Evolutionary conservation across 331 rosid species (phyloP).

Genomic region (Acacia concinna): DNA sequence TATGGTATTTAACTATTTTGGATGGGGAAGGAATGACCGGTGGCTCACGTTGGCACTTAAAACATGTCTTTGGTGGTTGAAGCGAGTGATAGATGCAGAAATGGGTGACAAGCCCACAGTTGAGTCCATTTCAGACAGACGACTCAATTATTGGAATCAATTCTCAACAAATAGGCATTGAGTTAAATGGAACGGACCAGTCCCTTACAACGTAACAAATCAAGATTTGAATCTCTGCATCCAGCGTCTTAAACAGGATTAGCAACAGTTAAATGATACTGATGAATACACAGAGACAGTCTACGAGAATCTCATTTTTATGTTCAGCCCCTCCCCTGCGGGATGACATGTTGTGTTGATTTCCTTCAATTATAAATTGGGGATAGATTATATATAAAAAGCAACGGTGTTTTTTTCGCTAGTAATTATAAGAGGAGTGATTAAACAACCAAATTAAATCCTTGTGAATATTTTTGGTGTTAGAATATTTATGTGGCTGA

Average conservation of each 20-base stretch:
- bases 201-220: no score
- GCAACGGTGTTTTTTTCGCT: no score
- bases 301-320: not conserved
- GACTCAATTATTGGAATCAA: not conserved
- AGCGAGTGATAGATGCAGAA: not conserved
- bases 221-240: no score
- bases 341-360: not conserved
- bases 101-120: not conserved
- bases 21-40: no score
- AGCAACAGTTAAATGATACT: no score
- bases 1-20: no score
- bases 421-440: no score
- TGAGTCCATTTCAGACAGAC: not conserved
- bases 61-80: not conserved
- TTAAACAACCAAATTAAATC: no score
- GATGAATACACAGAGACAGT: not conserved
- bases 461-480: no score
- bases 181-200: no score
- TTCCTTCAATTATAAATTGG: not conserved
- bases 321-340: not conserved
- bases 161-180: no score
- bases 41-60: not conserved
- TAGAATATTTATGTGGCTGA: not conserved
- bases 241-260: no score
- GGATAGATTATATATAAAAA: not conserved